phyloP scores from a whole-genome alignment of 441 rosid species.

The Arabidopsis hybrid region DNA sequence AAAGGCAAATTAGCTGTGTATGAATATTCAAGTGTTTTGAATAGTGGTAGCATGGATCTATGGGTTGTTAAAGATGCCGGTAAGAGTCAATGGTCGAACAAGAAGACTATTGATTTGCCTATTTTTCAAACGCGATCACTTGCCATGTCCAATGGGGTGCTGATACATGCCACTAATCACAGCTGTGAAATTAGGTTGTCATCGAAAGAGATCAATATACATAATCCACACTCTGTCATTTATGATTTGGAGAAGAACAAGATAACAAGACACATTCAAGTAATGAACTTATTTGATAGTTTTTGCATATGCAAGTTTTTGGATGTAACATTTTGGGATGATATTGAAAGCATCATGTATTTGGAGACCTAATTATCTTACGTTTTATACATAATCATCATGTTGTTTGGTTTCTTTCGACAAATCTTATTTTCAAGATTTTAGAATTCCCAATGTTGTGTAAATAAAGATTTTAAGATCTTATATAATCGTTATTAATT shows the following conservation, averaged over 20 bases:
- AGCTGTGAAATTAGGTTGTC: neutral
- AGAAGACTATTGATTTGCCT: slow-evolving; percentile 16
- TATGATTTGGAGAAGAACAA: slow-evolving; percentile 13
- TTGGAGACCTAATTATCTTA: neutral
- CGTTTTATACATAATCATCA: too few species aligned
- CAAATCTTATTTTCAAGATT: too few species aligned
- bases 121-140: neutral
- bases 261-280: neutral
- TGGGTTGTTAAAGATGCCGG: slow-evolving; percentile 8
- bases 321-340: neutral
- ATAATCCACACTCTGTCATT: neutral
- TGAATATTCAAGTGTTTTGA: neutral
- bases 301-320: neutral
- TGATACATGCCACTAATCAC: neutral
- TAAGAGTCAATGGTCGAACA: neutral
- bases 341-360: slow-evolving; percentile 9
- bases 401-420: too few species aligned
- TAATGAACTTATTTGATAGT: neutral
- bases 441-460: too few species aligned
- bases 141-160: neutral
- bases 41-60: neutral
- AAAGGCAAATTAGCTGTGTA: slow-evolving; percentile 3
- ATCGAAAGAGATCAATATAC: neutral
- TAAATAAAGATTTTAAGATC: too few species aligned
- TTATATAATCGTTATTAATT: too few species aligned